Evolutionary conservation across 768 basidiomycete species (phyloP), one percentile per base, ranked within the genome.

Genomic region (Clitopilus hobsonii): DNA sequence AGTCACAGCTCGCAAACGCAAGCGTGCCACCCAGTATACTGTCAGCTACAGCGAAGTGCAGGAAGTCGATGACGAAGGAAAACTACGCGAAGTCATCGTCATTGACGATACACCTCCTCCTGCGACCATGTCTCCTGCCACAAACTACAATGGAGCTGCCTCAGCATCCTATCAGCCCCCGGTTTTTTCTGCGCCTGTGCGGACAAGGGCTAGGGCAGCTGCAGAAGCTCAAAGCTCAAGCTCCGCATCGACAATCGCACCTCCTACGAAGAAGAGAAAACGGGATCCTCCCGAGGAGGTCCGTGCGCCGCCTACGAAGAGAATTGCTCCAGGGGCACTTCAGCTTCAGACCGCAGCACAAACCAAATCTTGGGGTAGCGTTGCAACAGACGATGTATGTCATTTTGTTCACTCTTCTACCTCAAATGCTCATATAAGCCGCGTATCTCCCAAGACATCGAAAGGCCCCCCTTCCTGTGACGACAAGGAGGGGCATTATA

Each of bases 401-500:
- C n/a, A n/a, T 54, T 65, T 60, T 41, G 57, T 60, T 62, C 54
- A 28, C 38, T 55, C 58, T 38, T 58, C 59, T 53, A 60, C 52
- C 59, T 61, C 60, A 60, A 65, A 56, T 68, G 61, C 62, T 65
- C 30, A 61, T 58, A 65, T 60, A 60, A 59, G 51, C 61, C 51
- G 55, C n/a, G n/a, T n/a, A n/a, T 59, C 61, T 63, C 66, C 63
- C 58, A 70, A 87, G 85, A 75, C 82, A 59, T 80, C 85, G 60
- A 90, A 87, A 66, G 82, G 75, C 16, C 73, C 82, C 58, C 77
- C 84, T 50, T 74, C 90, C 54, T 97, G 93, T 74, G 94, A 97
- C 69, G 97, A 99, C 76, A 91, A 96, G 72, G 97, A 99, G 67
- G 97, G 97, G 13, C 97, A 99, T 75, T 99, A 95, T 71, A 95